These are phyloP conservation scores for Penicillium alfredii DNA, from an alignment of 495 filamentous ascomycete species.

Conservation along the genomic window DNA sequence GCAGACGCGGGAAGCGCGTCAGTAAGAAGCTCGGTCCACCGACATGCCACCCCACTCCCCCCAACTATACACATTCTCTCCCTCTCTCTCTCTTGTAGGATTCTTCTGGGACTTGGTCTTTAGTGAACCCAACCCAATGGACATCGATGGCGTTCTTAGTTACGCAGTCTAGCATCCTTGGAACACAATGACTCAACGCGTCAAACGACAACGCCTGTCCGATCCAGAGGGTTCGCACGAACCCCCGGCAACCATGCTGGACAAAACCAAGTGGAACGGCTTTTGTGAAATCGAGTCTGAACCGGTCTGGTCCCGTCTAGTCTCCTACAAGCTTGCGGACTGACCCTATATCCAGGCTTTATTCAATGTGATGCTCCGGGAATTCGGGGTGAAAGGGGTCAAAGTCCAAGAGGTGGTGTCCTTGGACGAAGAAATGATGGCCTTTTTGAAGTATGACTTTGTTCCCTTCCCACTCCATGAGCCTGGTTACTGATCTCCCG, in stretches of 20 bases:
- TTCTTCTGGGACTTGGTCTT: too few species aligned
- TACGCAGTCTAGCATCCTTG: conserved; percentile 1
- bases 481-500: neutral
- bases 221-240: conserved; percentile 8
- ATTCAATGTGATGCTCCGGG: conserved; percentile 76
- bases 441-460: conserved; percentile 52
- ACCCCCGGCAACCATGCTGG: conserved; percentile 31
- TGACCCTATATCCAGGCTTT: conserved; percentile 49
- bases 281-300: conserved; percentile 92
- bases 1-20: conserved; percentile 29
- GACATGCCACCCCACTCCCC: conserved; percentile 9
- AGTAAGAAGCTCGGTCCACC: conserved; percentile 26
- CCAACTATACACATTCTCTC: conserved; percentile 7
- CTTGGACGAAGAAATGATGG: conserved; percentile 62
- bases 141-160: too few species aligned
- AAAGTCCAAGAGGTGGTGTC: conserved; percentile 74
- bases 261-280: conserved; percentile 57
- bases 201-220: conserved; percentile 32
- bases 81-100: neutral
- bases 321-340: neutral
- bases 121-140: too few species aligned
- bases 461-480: neutral
- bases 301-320: conserved; percentile 50
- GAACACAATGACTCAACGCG: conserved; percentile 31
- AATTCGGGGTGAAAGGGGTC: conserved; percentile 68